Conservation (phyloP, 140 eudicot species). For the Bidens hawaiensis region DNA sequence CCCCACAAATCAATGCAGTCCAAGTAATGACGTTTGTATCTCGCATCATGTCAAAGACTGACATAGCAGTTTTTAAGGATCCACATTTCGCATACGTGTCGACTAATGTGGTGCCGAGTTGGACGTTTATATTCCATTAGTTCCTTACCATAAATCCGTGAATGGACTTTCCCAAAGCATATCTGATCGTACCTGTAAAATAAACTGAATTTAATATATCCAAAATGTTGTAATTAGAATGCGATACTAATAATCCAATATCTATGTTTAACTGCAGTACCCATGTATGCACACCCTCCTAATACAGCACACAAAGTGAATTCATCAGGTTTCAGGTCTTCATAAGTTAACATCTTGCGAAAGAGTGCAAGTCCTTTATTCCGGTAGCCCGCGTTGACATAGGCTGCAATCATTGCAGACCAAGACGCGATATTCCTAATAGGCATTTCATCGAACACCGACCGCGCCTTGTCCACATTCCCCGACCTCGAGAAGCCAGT, state of each 20-base stretch:
- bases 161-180: conserved; percentile 47
- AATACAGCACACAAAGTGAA: conserved; percentile 33
- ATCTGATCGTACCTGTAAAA: conserved; percentile 40
- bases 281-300: conserved; percentile 41
- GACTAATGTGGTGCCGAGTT: conserved; percentile 47
- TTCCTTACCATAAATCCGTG: conserved; percentile 43
- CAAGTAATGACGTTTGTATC: conserved; percentile 43
- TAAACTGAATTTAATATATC: no score
- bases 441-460: conserved; percentile 50
- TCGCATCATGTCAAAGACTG: conserved; percentile 41
- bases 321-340: conserved; percentile 43
- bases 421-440: conserved; percentile 42
- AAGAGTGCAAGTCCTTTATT: conserved; percentile 36
- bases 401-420: conserved; percentile 52
- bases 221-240: no score
- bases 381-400: conserved; percentile 17
- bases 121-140: conserved; percentile 37
- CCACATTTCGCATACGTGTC: conserved; percentile 70
- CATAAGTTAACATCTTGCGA: conserved; percentile 27
- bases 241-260: no score
- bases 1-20: conserved; percentile 69
- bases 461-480: conserved; percentile 29
- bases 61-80: conserved; percentile 35
- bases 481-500: conserved; percentile 36
- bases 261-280: no score